Conservation (phyloP, 2,329 filamentous ascomycete genomes). For the Claviceps africana region DNA sequence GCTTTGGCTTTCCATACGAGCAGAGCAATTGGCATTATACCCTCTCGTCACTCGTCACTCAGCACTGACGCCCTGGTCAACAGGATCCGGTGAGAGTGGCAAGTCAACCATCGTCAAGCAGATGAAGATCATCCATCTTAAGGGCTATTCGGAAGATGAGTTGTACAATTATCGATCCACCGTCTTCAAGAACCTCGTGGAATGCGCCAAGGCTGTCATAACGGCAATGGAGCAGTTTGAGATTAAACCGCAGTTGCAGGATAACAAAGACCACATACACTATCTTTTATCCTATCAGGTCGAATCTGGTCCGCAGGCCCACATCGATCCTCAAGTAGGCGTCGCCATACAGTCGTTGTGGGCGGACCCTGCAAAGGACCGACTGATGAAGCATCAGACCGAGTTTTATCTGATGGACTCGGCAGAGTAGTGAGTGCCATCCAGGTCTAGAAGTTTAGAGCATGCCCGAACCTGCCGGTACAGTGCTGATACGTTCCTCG, state of each 20-base stretch:
- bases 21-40: background rate
- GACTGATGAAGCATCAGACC: slow-evolving; percentile 82
- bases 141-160: slow-evolving; percentile 91
- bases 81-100: slow-evolving; percentile 94
- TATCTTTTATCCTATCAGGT: slow-evolving; percentile 80
- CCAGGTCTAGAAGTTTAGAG: no score
- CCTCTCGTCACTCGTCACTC: no score
- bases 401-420: slow-evolving; percentile 99
- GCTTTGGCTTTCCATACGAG: background rate
- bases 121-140: slow-evolving; percentile 99
- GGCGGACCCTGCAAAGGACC: slow-evolving; percentile 73
- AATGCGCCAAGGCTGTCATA: slow-evolving; percentile 90
- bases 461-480: background rate
- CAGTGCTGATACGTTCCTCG: background rate
- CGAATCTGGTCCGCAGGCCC: slow-evolving; percentile 76
- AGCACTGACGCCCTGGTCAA: slow-evolving; percentile 10
- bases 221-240: slow-evolving; percentile 84
- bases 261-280: slow-evolving; percentile 59
- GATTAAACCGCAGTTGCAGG: slow-evolving; percentile 59
- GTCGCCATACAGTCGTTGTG: slow-evolving; percentile 76
- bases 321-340: slow-evolving; percentile 68
- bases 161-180: slow-evolving; percentile 87
- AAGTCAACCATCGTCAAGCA: slow-evolving; percentile 99
- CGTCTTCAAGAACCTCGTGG: slow-evolving; percentile 94
- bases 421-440: slow-evolving; percentile 73